These are phyloP conservation scores for Xylariomycetidae sp. DNA, from an alignment of 2,329 filamentous ascomycete genomes.

Conservation along the genomic window DNA sequence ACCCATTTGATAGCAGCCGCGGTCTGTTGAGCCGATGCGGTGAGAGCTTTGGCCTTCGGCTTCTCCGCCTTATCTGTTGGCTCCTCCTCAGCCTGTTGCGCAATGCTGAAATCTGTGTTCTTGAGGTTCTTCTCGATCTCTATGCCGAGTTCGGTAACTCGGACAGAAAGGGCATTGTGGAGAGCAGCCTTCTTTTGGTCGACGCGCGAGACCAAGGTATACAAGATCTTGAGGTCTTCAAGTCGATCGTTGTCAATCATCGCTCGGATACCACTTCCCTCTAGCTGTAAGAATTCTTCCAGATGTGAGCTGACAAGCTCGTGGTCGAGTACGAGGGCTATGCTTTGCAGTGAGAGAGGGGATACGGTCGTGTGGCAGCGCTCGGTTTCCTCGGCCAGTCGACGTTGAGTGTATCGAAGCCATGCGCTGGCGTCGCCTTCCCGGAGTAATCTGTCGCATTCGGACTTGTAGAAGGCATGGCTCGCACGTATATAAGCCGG, in stretches of 20 bases:
- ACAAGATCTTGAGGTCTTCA: constrained; percentile 74
- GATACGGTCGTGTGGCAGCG: constrained; percentile 81
- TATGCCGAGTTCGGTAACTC: constrained; percentile 71
- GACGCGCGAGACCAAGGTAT: constrained; percentile 70
- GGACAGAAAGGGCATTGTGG: constrained; percentile 62
- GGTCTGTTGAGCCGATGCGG: constrained; percentile 69
- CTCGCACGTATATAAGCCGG: constrained; percentile 68
- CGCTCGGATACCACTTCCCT: constrained; percentile 73
- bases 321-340: constrained; percentile 70
- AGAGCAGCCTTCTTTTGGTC: constrained; percentile 68
- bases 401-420: constrained; percentile 66
- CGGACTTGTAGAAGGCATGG: constrained; percentile 64
- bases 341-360: constrained; percentile 62
- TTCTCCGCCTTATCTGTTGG: constrained; percentile 44
- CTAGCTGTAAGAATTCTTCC: constrained; percentile 74
- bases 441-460: constrained; percentile 68
- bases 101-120: constrained; percentile 46
- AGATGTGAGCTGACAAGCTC: constrained; percentile 75
- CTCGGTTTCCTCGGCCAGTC: constrained; percentile 74
- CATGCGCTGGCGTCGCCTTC: constrained; percentile 78
- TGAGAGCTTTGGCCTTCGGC: constrained; percentile 43
- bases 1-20: constrained; percentile 91
- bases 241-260: constrained; percentile 90
- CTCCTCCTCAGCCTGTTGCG: constrained; percentile 27
- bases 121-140: constrained; percentile 70